Evolutionary conservation across 2,329 filamentous ascomycete genomes (phyloP).

Genomic region (Penicillium capsulatum): DNA sequence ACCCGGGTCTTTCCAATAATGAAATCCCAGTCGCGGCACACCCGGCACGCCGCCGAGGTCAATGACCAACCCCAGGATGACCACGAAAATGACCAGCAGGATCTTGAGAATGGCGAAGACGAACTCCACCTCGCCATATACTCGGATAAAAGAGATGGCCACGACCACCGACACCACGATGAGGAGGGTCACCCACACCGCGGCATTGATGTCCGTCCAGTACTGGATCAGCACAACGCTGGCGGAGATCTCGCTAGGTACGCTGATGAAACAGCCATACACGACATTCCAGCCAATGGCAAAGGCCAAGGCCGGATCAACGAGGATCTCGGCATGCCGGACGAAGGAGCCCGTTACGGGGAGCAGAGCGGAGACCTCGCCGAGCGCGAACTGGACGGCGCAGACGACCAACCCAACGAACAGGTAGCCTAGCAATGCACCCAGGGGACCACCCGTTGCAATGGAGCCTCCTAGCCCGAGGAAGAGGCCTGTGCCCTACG

Average conservation of each 20-base stretch:
- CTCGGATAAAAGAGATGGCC: conserved; percentile 51
- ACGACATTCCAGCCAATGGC: conserved; percentile 49
- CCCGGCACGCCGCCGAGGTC: conserved; percentile 60
- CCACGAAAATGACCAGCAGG: conserved; percentile 45
- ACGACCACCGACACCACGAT: conserved; percentile 56
- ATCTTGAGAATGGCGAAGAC: conserved; percentile 52
- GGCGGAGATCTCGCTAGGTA: conserved; percentile 60
- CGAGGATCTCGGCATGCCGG: conserved; percentile 49
- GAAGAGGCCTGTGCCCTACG: conserved; percentile 49
- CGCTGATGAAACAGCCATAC: conserved; percentile 51
- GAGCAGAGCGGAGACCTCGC: conserved; percentile 50
- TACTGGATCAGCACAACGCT: conserved; percentile 60
- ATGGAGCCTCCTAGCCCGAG: conserved; percentile 51
- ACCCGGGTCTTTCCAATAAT: conserved; percentile 65
- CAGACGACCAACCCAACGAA: conserved; percentile 50
- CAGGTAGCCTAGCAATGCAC: conserved; percentile 49
- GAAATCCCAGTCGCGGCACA: conserved; percentile 58
- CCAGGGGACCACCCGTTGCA: conserved; percentile 48
- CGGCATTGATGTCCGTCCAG: conserved; percentile 47
- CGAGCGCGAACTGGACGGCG: conserved; percentile 49
- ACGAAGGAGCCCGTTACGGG: conserved; percentile 52
- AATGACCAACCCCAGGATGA: conserved; percentile 52
- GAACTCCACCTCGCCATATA: conserved; percentile 52
- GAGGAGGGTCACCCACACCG: conserved; percentile 49
- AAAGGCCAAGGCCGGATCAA: conserved; percentile 50